Base-by-base conservation (phyloP, 306 rosid species). In the Vicia villosa region DNA sequence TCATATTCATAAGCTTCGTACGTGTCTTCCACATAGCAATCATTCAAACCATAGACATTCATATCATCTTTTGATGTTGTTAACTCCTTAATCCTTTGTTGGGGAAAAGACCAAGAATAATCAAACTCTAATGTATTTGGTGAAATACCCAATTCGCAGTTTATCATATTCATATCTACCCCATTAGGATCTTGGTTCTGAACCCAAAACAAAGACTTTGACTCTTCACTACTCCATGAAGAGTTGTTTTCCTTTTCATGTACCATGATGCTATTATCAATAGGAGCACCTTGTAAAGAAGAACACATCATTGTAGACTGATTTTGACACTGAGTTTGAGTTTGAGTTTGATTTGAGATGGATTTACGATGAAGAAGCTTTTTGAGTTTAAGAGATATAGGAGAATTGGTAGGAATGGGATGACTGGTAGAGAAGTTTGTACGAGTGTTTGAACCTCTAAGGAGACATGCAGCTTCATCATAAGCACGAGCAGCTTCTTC, bases 401-500 rank as follows among this genome's bases (percentile, higher is more conserved):
- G 85, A 40, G 91, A 84, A 37, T 84, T 70, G 16, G 81, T 12
- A 43, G 79, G 68, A 32, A 54, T 61, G 47, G 1, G 24, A 67
- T 36, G 38, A 41, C 38, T 38, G 28, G 73, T 20, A 15, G 89
- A 8, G 20, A 89, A 92, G 74, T 92, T 92, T 70, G 98, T 89
- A 49, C 89, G 68, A 26, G 98, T 76, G 40, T 92, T 89, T 0
- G 91, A 76, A 8, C 95, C 95, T 7, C 95, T 75, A 40, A 92
- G 93, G 63, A 92, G 89, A 22, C 60, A 83, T 5, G 95, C 96
- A 32, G 97, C 96, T 20, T 86, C 95, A 52, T 92, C 97, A 8
- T 92, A 92, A 54, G 97, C 97, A 58, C 84, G 57, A 56, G 97
- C 97, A 56, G 98, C 96, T 68, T 86, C 96, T 15, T 92, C 98